Conservation (phyloP, 495 filamentous ascomycete species). For the Acidiella bohemica region DNA sequence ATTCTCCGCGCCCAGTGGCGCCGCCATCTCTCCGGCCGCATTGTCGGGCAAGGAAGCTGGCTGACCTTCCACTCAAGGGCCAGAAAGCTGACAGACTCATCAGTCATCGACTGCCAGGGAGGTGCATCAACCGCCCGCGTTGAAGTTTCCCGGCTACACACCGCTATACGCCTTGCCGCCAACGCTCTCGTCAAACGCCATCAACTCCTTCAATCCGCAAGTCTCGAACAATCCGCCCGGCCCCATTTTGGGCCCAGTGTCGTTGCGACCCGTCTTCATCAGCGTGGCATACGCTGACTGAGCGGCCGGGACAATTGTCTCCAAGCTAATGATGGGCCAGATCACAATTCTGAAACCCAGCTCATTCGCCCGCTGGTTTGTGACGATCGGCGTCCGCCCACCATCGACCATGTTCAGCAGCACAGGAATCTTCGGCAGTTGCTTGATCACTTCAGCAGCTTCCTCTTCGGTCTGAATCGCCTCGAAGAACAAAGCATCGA, state of each 20-base stretch:
- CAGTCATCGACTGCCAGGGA: not conserved
- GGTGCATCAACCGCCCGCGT: no score
- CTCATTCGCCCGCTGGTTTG: constrained; percentile 41
- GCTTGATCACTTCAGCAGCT: constrained; percentile 37
- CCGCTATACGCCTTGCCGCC: constrained; percentile 36
- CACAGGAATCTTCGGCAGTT: constrained; percentile 42
- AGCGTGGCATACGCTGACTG: constrained; percentile 20
- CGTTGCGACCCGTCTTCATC: constrained; percentile 19
- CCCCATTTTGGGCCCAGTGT: constrained; percentile 21
- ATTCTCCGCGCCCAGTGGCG: no score
- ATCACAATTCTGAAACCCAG: constrained; percentile 55
- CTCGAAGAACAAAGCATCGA: constrained; percentile 54
- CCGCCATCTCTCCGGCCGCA: no score
- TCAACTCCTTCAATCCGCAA: constrained; percentile 44
- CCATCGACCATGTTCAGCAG: constrained; percentile 53
- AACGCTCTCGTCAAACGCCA: constrained; percentile 43
- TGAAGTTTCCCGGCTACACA: no score
- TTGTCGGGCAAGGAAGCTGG: no score
- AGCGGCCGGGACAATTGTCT: constrained; percentile 21
- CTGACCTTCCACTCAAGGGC: no score
- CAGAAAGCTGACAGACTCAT: no score
- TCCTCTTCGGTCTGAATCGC: constrained; percentile 45
- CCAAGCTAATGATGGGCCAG: constrained; percentile 21
- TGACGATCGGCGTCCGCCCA: constrained; percentile 45
- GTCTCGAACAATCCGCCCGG: constrained; percentile 42